Conservation (phyloP, 768 basidiomycete species). For the Myochromella boudieri region DNA sequence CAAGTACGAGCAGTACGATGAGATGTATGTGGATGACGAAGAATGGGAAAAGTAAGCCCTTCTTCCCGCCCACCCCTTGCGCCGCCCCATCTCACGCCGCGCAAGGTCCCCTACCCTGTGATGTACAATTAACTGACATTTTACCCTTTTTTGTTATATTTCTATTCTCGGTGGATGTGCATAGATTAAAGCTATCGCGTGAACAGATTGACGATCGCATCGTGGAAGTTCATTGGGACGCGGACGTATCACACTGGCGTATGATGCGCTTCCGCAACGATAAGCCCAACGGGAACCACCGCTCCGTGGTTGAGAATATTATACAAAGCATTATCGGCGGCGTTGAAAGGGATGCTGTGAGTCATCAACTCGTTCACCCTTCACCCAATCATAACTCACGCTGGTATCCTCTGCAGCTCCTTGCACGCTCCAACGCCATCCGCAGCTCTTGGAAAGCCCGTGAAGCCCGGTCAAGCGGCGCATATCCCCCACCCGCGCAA, state of each 20-base stretch:
- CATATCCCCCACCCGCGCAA: conserved; percentile 22
- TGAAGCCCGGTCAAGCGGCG: conserved; percentile 36
- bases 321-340: conserved; percentile 92
- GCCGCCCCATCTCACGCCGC: conserved; percentile 11
- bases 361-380: conserved; percentile 24
- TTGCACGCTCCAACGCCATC: conserved; percentile 61
- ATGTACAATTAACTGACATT: conserved; percentile 2
- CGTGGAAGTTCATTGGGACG: conserved; percentile 93
- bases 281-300: conserved; percentile 91
- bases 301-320: conserved; percentile 81
- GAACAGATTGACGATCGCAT: conserved; percentile 94
- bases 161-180: conserved; percentile 4
- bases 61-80: conserved; percentile 7
- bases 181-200: conserved; percentile 77
- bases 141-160: not conserved
- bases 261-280: conserved; percentile 95
- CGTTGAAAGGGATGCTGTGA: conserved; percentile 83
- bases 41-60: conserved; percentile 95
- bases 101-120: conserved; percentile 5
- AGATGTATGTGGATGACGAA: conserved; percentile 79
- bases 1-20: conserved; percentile 84
- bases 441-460: conserved; percentile 77
- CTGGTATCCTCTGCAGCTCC: conserved; percentile 47
- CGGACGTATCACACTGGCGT: conserved; percentile 64
- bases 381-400: conserved; percentile 8